phyloP scores from a whole-genome alignment of 768 basidiomycete species.

The Vararia minispora region DNA sequence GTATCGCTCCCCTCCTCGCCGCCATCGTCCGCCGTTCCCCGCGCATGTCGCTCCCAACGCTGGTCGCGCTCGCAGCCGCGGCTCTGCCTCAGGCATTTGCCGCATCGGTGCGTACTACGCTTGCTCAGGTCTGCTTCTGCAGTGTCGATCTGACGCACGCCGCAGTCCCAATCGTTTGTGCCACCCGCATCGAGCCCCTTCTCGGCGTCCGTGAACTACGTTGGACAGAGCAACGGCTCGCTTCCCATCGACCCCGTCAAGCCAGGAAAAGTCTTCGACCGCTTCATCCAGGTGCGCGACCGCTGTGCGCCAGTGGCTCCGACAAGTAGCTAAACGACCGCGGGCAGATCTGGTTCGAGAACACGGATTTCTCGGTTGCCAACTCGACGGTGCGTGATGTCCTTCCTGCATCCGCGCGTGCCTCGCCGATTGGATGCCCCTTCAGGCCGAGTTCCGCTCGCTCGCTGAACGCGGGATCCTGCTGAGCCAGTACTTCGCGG shows the following conservation, averaged over 20 bases:
- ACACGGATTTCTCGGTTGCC: slow-evolving; percentile 2
- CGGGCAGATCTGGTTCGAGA: slow-evolving; percentile 6
- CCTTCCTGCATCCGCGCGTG: slow-evolving; percentile 15
- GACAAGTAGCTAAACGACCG: too few species aligned
- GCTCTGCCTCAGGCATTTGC: too few species aligned
- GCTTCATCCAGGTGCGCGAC: too few species aligned
- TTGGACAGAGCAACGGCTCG: slow-evolving; percentile 4
- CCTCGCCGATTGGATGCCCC: slow-evolving; percentile 10
- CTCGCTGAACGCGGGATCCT: slow-evolving; percentile 40
- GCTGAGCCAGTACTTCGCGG: slow-evolving; percentile 30
- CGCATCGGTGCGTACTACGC: too few species aligned
- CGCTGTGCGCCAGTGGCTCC: too few species aligned
- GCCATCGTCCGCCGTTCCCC: too few species aligned
- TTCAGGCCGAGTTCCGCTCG: slow-evolving; percentile 19
- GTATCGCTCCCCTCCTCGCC: too few species aligned
- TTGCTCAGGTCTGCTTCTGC: too few species aligned
- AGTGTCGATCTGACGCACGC: too few species aligned
- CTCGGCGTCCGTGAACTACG: slow-evolving; percentile 1
- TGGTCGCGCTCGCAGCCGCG: too few species aligned
- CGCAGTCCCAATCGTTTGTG: background rate
- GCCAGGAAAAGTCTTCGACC: slow-evolving; percentile 1
- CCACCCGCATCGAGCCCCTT: slow-evolving; percentile 3
- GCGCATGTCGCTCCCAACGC: too few species aligned
- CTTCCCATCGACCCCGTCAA: background rate
- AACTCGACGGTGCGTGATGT: slow-evolving; percentile 3